A percentile compares a stretch with the other conserved stretches of the same genome.
phyloP scores from a whole-genome alignment of 1,284 basidiomycete species.

The Ganoderma multipileum region DNA sequence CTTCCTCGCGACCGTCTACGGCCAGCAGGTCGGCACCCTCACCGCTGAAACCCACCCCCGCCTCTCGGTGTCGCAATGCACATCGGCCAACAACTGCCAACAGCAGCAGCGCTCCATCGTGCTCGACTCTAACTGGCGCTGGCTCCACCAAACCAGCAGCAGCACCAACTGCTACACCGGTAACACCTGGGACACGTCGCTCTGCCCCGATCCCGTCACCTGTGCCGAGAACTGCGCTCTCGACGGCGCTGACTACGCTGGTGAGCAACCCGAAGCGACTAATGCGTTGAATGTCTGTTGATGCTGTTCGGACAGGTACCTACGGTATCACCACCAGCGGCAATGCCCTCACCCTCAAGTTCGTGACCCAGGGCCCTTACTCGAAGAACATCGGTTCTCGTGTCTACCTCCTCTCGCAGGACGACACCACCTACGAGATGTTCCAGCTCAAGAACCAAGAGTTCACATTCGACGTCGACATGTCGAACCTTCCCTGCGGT shows the following conservation, averaged over 20 bases:
- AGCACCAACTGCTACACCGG: slow-evolving; percentile 54
- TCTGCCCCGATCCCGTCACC: slow-evolving; percentile 45
- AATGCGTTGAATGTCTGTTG: neutral
- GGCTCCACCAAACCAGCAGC: slow-evolving; percentile 42
- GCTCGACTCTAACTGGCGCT: slow-evolving; percentile 49
- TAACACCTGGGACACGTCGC: slow-evolving; percentile 43
- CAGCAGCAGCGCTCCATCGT: slow-evolving; percentile 37
- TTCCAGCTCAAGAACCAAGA: slow-evolving; percentile 61
- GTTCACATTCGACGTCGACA: slow-evolving; percentile 64
- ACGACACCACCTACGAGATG: slow-evolving; percentile 52
- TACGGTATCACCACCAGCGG: slow-evolving; percentile 48
- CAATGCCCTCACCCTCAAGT: slow-evolving; percentile 46
- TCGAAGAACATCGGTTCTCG: slow-evolving; percentile 47
- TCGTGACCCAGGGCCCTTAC: slow-evolving; percentile 39
- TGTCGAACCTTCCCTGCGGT: slow-evolving; percentile 48
- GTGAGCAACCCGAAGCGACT: slow-evolving; percentile 28
- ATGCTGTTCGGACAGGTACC: slow-evolving; percentile 36
- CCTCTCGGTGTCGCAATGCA: slow-evolving; percentile 40
- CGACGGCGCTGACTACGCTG: slow-evolving; percentile 63
- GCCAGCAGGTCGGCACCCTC: slow-evolving; percentile 44
- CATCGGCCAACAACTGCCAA: slow-evolving; percentile 25
- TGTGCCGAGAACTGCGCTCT: slow-evolving; percentile 59
- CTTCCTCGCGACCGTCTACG: slow-evolving; percentile 36
- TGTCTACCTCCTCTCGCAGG: slow-evolving; percentile 50
- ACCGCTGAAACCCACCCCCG: slow-evolving; percentile 45